Percentiles rank a stretch among this genome's conserved stretches.
These are phyloP conservation scores for baker's yeast (Saccharomyces cerevisiae) DNA, from an alignment of 805 yeast genomes.

Conservation along the genomic window DNA sequence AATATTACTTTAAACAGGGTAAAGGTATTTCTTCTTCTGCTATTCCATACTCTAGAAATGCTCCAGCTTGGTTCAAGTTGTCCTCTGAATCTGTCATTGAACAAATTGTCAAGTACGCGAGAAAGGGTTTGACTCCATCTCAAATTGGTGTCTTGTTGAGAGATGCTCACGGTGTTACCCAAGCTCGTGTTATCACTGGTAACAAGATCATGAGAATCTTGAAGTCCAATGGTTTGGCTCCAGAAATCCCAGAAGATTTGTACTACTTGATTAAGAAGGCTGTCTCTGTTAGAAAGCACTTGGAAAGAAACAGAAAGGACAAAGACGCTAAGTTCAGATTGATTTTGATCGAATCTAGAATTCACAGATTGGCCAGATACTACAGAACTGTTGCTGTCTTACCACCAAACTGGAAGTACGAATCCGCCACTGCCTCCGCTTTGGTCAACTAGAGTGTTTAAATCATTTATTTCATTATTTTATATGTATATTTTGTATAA, in stretches of 20 bases:
- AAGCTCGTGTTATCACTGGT: slow-evolving; percentile 95
- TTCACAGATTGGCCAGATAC: slow-evolving; percentile 99
- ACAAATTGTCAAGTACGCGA: slow-evolving; percentile 98
- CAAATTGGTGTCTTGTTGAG: slow-evolving; percentile 98
- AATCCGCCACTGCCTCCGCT: slow-evolving; percentile 99
- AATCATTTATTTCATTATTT: slow-evolving; percentile 14
- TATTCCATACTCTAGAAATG: slow-evolving; percentile 96
- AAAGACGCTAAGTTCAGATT: slow-evolving; percentile 99
- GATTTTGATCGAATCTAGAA: slow-evolving; percentile 99
- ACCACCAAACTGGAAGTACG: slow-evolving; percentile 99
- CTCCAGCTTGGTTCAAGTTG: slow-evolving; percentile 99
- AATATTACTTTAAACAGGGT: slow-evolving; percentile 49
- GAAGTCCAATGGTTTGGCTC: slow-evolving; percentile 99
- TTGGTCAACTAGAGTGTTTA: slow-evolving; percentile 77
- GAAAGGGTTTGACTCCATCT: slow-evolving; percentile 99
- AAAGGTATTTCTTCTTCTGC: slow-evolving; percentile 99
- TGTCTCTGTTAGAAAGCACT: slow-evolving; percentile 98
- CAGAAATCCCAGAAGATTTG: slow-evolving; percentile 99
- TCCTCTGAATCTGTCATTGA: slow-evolving; percentile 92
- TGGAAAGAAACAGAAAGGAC: slow-evolving; percentile 99
- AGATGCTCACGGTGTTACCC: slow-evolving; percentile 99
- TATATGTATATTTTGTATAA: slow-evolving; percentile 6
- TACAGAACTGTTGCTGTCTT: slow-evolving; percentile 98
- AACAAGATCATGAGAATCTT: slow-evolving; percentile 98
- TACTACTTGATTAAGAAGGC: slow-evolving; percentile 99